These are phyloP conservation scores for Pseudomonodictys pantanalensis DNA, from an alignment of 495 filamentous ascomycete species.

Conservation along the genomic window DNA sequence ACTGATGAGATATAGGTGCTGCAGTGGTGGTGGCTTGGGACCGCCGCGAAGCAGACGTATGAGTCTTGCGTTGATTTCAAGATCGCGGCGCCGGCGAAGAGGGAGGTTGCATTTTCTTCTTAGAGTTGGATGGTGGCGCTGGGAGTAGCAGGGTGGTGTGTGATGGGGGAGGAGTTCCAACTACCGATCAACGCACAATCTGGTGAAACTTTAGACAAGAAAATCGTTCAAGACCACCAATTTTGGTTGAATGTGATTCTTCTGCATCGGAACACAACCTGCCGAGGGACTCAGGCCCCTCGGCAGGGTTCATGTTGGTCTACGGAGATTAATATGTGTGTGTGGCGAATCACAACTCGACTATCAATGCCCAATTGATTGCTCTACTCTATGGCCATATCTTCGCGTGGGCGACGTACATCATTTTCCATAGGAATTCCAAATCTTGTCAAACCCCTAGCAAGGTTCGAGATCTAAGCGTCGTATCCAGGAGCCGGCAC, in stretches of 20 bases:
- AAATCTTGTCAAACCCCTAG: no score
- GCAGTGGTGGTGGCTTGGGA: slow-evolving; percentile 34
- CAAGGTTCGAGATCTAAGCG: no score
- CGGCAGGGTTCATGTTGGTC: background rate
- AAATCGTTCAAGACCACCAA: no score
- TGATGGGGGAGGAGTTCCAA: background rate
- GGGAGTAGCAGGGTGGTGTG: no score
- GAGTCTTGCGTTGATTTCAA: slow-evolving; percentile 31
- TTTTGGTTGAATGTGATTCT: no score
- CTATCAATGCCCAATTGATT: background rate
- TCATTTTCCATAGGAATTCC: no score
- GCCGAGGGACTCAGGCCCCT: no score
- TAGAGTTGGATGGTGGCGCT: background rate
- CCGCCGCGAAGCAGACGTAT: slow-evolving; percentile 30
- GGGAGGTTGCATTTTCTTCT: background rate
- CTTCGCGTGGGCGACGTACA: background rate
- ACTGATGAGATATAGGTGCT: slow-evolving; percentile 22
- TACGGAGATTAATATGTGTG: background rate
- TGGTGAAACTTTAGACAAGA: no score
- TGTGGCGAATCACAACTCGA: slow-evolving; percentile 1
- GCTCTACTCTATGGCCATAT: slow-evolving; percentile 3
- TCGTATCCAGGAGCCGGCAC: no score
- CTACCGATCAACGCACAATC: no score
- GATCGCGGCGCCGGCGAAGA: slow-evolving; percentile 4
- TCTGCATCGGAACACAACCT: no score